Evolutionary conservation across 345 rosid species (phyloP).

Genomic region (Salix caprea): DNA sequence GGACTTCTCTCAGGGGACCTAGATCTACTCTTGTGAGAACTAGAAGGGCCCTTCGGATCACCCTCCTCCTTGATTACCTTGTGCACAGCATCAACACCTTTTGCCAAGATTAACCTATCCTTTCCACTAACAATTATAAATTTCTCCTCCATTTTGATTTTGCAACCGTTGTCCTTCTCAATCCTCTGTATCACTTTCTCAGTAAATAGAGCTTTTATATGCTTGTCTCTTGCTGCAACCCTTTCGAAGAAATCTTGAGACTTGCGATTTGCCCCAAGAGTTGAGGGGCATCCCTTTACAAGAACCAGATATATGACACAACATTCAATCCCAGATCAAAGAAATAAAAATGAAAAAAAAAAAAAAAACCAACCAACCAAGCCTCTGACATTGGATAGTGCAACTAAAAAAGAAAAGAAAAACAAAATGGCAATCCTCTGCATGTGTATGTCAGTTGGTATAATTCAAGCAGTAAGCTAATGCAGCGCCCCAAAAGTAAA

Average conservation of each 20-base stretch:
- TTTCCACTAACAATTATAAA: constrained; percentile 92
- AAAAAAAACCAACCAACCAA: neutral
- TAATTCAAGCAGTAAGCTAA: neutral
- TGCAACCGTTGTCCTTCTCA: constrained; percentile 83
- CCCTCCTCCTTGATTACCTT: constrained; percentile 70
- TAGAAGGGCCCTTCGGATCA: constrained; percentile 59
- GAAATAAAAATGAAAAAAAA: neutral
- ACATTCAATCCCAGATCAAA: constrained; percentile 10
- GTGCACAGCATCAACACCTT: constrained; percentile 97
- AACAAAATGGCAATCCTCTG: neutral
- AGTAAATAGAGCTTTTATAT: constrained; percentile 65
- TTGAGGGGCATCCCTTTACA: constrained; percentile 89
- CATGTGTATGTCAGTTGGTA: neutral
- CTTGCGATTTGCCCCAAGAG: constrained; percentile 91
- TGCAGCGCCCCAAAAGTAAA: neutral
- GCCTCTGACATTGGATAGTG: neutral
- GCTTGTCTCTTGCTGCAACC: constrained; percentile 82
- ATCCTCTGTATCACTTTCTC: constrained; percentile 75
- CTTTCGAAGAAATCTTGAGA: constrained; percentile 93
- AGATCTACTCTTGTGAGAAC: constrained; percentile 67
- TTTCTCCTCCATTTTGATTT: constrained; percentile 87
- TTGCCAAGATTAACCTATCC: constrained; percentile 79
- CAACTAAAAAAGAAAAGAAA: neutral
- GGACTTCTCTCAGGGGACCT: constrained; percentile 77
- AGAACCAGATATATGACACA: constrained; percentile 7